phyloP scores from a whole-genome alignment of 305 asterid genomes.

The Solanum chacoense region DNA sequence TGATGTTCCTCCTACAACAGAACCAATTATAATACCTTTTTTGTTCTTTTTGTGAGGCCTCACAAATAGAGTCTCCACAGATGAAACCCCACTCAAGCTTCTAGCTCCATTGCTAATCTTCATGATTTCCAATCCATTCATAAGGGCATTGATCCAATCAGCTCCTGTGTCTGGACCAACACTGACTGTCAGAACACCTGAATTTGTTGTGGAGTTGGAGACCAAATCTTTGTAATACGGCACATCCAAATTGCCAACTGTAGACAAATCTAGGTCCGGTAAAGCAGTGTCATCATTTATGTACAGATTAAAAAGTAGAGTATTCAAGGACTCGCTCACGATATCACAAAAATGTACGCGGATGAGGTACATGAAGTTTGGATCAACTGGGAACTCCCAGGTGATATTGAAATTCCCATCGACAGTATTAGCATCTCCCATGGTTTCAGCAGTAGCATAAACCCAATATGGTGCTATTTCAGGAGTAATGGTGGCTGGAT shows the following conservation, averaged over 20 bases:
- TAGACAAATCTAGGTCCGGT: slow-evolving; percentile 56
- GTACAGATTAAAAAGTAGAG: slow-evolving; percentile 61
- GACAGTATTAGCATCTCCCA: slow-evolving; percentile 81
- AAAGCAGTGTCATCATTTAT: slow-evolving; percentile 59
- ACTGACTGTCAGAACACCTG: slow-evolving; percentile 59
- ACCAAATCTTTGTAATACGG: slow-evolving; percentile 72
- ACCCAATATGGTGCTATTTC: slow-evolving; percentile 87
- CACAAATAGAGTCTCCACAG: slow-evolving; percentile 54
- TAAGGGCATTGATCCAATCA: slow-evolving; percentile 51
- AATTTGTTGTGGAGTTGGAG: slow-evolving; percentile 30
- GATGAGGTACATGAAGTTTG: slow-evolving; percentile 54
- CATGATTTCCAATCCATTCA: slow-evolving; percentile 94
- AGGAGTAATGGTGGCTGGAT: slow-evolving; percentile 33
- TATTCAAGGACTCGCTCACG: slow-evolving; percentile 64
- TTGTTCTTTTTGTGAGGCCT: slow-evolving; percentile 36
- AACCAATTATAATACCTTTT: slow-evolving; percentile 37
- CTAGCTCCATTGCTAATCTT: slow-evolving; percentile 82
- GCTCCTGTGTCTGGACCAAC: slow-evolving; percentile 69
- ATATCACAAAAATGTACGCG: slow-evolving; percentile 93
- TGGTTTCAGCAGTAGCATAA: slow-evolving; percentile 85
- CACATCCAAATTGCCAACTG: slow-evolving; percentile 56
- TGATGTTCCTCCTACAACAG: slow-evolving; percentile 46
- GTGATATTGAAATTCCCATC: slow-evolving; percentile 84
- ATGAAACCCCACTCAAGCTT: slow-evolving; percentile 65
- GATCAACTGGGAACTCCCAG: slow-evolving; percentile 88